Percentiles rank a stretch among this genome's conserved stretches.
These are phyloP conservation scores for Firmiana major DNA, from an alignment of 345 rosid genomes.

Conservation along the genomic window DNA sequence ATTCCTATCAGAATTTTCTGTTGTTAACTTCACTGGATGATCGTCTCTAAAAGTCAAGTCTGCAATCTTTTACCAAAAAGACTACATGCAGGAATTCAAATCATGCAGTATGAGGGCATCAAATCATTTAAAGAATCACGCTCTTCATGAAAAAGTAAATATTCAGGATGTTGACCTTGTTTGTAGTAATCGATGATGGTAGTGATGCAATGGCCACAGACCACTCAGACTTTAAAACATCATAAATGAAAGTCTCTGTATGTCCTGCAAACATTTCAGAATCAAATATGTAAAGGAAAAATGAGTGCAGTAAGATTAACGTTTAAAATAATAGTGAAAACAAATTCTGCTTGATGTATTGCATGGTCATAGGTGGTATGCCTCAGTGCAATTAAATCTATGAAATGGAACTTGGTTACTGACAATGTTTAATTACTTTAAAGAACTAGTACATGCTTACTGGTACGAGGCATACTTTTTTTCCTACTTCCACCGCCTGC, in stretches of 20 bases:
- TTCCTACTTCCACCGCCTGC: conserved; percentile 97
- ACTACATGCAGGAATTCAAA: background rate
- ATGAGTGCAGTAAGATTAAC: too few relatives aligned
- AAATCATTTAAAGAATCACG: background rate
- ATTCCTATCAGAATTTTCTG: background rate
- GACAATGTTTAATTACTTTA: background rate
- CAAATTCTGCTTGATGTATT: background rate
- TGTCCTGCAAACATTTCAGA: conserved; percentile 52
- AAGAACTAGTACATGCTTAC: background rate
- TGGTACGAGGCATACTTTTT: conserved; percentile 48
- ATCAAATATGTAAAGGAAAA: background rate
- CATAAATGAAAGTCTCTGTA: conserved; percentile 77
- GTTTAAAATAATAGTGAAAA: background rate
- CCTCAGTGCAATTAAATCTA: too few relatives aligned
- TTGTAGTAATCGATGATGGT: conserved; percentile 65
- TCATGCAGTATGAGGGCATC: background rate
- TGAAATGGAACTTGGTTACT: too few relatives aligned
- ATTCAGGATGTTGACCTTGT: conserved; percentile 48
- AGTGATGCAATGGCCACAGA: conserved; percentile 67
- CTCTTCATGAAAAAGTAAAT: background rate
- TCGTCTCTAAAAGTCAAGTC: background rate
- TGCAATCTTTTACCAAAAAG: background rate
- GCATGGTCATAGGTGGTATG: background rate
- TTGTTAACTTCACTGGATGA: background rate
- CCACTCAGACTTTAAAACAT: conserved; percentile 77